phyloP scores from a whole-genome alignment of 768 basidiomycete genomes.

The Saitozyma podzolica region DNA sequence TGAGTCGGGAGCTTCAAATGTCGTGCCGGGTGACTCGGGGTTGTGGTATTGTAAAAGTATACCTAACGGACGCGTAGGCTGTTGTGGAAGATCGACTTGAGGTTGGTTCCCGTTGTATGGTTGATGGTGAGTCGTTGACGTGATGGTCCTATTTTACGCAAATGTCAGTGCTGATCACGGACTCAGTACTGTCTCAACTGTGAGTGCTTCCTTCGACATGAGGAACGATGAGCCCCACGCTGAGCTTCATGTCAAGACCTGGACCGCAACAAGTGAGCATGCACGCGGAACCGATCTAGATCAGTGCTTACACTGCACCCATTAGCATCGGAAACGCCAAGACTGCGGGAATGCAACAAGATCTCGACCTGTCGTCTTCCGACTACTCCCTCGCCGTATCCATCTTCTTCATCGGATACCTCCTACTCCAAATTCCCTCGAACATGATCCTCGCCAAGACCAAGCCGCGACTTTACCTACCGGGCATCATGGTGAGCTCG shows the following conservation, averaged over 20 bases:
- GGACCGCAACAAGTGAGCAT: constrained; percentile 16
- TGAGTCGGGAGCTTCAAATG: too few relatives aligned
- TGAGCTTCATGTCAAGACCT: constrained; percentile 16
- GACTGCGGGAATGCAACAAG: constrained; percentile 28
- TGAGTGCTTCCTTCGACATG: constrained; percentile 1
- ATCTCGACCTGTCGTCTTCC: constrained; percentile 29
- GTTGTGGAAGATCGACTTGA: constrained; percentile 28
- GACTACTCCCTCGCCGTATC: constrained; percentile 12
- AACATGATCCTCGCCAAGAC: constrained; percentile 14
- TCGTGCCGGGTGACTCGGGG: too few relatives aligned
- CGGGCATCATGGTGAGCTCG: constrained; percentile 18
- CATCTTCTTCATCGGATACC: constrained; percentile 19
- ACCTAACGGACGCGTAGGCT: neutral
- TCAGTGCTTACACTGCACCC: neutral
- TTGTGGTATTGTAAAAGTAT: too few relatives aligned
- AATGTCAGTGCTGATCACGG: neutral
- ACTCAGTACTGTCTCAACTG: constrained; percentile 16
- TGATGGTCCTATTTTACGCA: too few relatives aligned
- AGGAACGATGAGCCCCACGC: neutral
- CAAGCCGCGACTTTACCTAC: constrained; percentile 14
- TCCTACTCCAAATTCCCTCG: constrained; percentile 22
- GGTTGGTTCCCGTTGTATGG: constrained; percentile 23
- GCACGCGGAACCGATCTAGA: neutral
- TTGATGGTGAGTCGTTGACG: constrained; percentile 17
- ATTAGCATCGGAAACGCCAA: constrained; percentile 21